Evolutionary conservation across 2,329 filamentous ascomycete species (phyloP), one percentile per base, ranked within the genome.

Genomic region (Passalora sequoiae): DNA sequence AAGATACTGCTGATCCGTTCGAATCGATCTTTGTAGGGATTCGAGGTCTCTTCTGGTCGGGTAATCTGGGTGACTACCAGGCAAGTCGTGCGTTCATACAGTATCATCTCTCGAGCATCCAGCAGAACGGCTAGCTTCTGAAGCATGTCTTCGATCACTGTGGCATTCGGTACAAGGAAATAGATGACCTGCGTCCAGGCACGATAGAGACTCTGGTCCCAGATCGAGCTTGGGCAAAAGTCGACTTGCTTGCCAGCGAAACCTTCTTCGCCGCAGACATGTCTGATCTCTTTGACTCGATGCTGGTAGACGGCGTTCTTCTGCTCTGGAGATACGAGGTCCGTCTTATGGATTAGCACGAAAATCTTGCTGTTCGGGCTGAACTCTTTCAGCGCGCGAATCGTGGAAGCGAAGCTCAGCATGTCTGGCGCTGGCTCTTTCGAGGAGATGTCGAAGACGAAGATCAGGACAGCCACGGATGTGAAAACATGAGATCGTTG

Each of bases 111-210:
- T 62, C 96, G 85, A 1, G 92, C 92, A 64, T 92, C 84, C 52
- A 96, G 88, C 38, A 92, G 81, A 29, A 85, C 78, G 4, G 89
- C 89, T 21, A 98, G 77, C 27, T 87, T 81, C 25, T 80, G 78
- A 7, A 98, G 77, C 64, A 97, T 86, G 15, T 79, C 78, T 68
- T 97, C 91, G 54, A 98, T 96, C 32, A 86, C 79, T 13, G 81
- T 74, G 1, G 96, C 78, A 59, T 97, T 97, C 3, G 92, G 92
- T n/a, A 97, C 92, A 33, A 98, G 76, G 62, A 91, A 89, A 73
- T 98, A 92, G 49, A 98, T 96, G 58, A 98, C 96, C 63, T 86
- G 87, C 0, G 92, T 92, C 92, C 92, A 98, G 1, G 92, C 92
- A 67, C 94, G 94, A 74, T 97, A 98, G 27, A 98, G 74, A 43